Base-by-base conservation (phyloP, 495 filamentous ascomycete genomes). In the Lindgomyces ingoldianus region DNA sequence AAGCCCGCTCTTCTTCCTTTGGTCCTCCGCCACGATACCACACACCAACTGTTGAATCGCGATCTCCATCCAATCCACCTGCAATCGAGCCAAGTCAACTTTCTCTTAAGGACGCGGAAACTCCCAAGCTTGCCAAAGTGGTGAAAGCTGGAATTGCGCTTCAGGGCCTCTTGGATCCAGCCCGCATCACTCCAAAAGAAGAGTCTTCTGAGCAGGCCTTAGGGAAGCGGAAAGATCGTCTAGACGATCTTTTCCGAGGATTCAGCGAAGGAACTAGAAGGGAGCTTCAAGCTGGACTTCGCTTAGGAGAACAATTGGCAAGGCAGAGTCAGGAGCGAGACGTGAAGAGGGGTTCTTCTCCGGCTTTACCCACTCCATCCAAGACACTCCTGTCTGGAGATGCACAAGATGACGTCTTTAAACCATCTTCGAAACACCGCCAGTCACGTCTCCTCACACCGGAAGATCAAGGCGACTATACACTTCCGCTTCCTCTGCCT, bases 221-320 rank as follows among this genome's bases (percentile, higher is more conserved):
- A 22, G 52, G 26, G 4, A 72, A 74, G 59, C 11, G 58, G 50
- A 58, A 55, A 47, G 45, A 53, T 33, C 27, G 46, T 25, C 54
- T 68, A 0, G 67, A 84, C 46, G 52, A 72, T 46, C 59, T 81
- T 9, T 83, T 84, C 63, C 70, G 72, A 46, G 79, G 76, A 14
- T 79, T 84, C 41, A 73, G 78, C 22, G 69, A 75, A 21, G 74
- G 77, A 3, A 79, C 78, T 2, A 71, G 75, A 58, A 70, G 74
- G 65, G 75, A 81, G 65, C 64, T 83, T 42, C 75, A 74, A 56
- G 78, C 76, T 29, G 79, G 77, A 30, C 70, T 84, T 52, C 73
- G 75, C 6, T 74, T 84, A 57, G 83, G 81, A 11, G 80, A 84
- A 51, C 74, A 79, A 53, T 70, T 84, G 50, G 80, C 80, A 3